phyloP scores from a whole-genome alignment of 1,139 yeast species.

The Yamadazyma atmosphaerica region DNA sequence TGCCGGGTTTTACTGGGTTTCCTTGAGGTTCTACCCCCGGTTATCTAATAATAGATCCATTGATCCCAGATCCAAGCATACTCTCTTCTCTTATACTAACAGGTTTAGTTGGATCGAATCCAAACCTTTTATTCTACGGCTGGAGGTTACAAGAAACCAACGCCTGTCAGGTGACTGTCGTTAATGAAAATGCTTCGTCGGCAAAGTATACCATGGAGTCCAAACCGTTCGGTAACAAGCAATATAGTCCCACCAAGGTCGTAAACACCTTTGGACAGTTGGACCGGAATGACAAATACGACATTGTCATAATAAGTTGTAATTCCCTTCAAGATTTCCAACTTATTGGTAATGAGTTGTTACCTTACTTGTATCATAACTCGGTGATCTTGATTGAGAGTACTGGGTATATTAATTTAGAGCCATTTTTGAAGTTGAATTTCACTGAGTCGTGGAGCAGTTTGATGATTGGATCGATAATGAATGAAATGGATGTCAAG shows the following conservation, averaged over 20 bases:
- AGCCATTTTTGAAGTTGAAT: conserved; percentile 56
- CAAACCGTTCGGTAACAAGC: conserved; percentile 18
- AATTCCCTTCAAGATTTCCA: conserved; percentile 47
- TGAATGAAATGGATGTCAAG: conserved; percentile 66
- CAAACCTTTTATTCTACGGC: conserved; percentile 50
- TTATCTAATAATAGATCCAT: too few relatives aligned
- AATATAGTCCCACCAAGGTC: conserved; percentile 24
- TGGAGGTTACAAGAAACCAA: conserved; percentile 48
- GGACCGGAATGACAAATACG: conserved; percentile 22
- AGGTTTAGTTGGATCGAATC: conserved; percentile 44
- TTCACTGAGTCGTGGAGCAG: conserved; percentile 27
- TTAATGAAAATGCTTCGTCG: conserved; percentile 22
- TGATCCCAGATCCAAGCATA: neutral
- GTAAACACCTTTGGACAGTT: conserved; percentile 20
- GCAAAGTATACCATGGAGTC: conserved; percentile 20
- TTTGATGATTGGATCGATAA: conserved; percentile 53
- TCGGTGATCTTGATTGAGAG: conserved; percentile 64
- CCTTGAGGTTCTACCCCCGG: too few relatives aligned
- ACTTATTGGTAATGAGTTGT: conserved; percentile 25
- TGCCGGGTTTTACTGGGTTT: too few relatives aligned
- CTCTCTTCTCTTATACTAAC: neutral
- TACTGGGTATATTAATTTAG: conserved; percentile 69
- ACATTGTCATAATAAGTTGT: conserved; percentile 37
- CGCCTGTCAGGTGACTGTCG: conserved; percentile 34
- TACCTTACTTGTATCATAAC: conserved; percentile 26